Conservation (phyloP, 768 basidiomycete genomes). For the Amanita polypyramis region DNA sequence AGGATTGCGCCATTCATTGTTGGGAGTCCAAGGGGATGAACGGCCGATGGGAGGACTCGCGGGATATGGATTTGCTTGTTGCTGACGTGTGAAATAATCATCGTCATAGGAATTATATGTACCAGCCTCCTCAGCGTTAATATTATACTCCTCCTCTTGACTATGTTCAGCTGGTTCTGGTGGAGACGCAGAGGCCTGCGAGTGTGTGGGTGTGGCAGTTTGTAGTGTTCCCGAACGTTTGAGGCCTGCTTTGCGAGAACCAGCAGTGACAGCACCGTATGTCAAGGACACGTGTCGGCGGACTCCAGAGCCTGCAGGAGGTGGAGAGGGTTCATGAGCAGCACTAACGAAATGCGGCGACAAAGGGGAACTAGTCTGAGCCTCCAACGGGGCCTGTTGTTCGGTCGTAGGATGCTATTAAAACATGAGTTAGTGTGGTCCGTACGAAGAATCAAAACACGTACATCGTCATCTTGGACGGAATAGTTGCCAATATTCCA, state of each 20-base stretch:
- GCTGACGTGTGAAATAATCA: slow-evolving; percentile 38
- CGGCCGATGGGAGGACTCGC: slow-evolving; percentile 47
- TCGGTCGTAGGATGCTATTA: slow-evolving; percentile 18
- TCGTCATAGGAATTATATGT: slow-evolving; percentile 37
- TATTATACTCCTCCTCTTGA: slow-evolving; percentile 41
- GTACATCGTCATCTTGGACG: slow-evolving; percentile 59
- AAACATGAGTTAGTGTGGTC: neutral
- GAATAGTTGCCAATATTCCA: slow-evolving; percentile 62
- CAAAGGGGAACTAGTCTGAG: slow-evolving; percentile 41
- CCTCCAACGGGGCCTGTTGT: slow-evolving; percentile 20
- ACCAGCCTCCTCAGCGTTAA: slow-evolving; percentile 37
- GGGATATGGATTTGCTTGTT: slow-evolving; percentile 32
- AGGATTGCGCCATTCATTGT: slow-evolving; percentile 46
- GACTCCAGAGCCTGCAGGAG: slow-evolving; percentile 59
- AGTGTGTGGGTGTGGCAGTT: slow-evolving; percentile 32
- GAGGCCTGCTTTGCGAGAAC: slow-evolving; percentile 42
- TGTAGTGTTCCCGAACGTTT: slow-evolving; percentile 73
- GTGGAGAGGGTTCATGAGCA: slow-evolving; percentile 44
- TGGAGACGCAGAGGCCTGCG: slow-evolving; percentile 25
- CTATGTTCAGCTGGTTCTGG: slow-evolving; percentile 29
- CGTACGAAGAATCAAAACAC: slow-evolving; percentile 8
- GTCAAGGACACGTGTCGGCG: slow-evolving; percentile 76
- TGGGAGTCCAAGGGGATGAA: slow-evolving; percentile 56
- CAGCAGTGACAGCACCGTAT: slow-evolving; percentile 48
- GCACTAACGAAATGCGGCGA: slow-evolving; percentile 48